Conservation (phyloP, 2,329 filamentous ascomycete species). For the Camillea tinctor region DNA sequence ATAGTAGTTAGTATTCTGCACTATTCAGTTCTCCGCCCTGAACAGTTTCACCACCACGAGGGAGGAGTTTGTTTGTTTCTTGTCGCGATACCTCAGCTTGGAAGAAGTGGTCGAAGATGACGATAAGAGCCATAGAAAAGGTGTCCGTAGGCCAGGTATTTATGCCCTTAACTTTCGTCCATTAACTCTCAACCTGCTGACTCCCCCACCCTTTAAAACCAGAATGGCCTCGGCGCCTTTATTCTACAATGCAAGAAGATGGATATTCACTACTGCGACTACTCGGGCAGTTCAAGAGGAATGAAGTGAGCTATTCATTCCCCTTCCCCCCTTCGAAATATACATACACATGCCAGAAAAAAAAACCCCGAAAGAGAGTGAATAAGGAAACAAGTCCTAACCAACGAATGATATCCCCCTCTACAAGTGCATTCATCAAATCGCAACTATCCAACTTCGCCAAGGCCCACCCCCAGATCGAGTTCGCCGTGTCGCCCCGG, state of each 20-base stretch:
- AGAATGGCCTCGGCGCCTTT: conserved; percentile 98
- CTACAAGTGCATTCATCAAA: conserved; percentile 73
- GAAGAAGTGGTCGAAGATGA: conserved; percentile 47
- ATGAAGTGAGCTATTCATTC: conserved; percentile 68
- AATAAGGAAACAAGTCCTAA: conserved; percentile 23
- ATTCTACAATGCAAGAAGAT: conserved; percentile 95
- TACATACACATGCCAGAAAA: no score
- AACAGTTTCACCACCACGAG: conserved; percentile 14
- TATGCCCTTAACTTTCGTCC: not conserved
- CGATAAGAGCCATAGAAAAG: conserved; percentile 52
- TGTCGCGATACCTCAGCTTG: conserved; percentile 14
- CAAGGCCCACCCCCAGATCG: conserved; percentile 77
- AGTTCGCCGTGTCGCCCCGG: conserved; percentile 87
- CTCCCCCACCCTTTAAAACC: not conserved
- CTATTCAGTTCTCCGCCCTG: conserved; percentile 1
- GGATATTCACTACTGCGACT: conserved; percentile 97
- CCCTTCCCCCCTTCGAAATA: no score
- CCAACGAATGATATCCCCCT: not conserved
- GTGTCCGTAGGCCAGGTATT: conserved; percentile 55
- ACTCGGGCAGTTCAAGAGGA: conserved; percentile 86
- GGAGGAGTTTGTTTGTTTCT: no score
- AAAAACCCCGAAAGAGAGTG: no score
- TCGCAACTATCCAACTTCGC: conserved; percentile 76
- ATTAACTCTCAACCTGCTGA: not conserved
- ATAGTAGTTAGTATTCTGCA: no score